A percentile compares a stretch with the other conserved stretches of the same genome.
Conservation (phyloP, 495 filamentous ascomycete species). For the Trichodelitschia bisporula region DNA sequence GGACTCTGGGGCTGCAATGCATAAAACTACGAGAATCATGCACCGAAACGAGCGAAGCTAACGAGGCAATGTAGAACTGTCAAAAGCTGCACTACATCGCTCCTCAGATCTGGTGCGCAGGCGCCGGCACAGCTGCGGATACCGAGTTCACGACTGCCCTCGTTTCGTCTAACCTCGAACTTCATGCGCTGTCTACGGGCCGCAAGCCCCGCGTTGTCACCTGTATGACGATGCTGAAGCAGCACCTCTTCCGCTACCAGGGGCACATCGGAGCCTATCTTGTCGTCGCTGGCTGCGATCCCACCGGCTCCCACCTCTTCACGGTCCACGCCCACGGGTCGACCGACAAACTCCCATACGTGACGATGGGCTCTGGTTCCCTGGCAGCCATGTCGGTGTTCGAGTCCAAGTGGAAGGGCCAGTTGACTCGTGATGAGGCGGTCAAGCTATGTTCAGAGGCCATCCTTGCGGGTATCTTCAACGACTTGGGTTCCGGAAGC, state of each 20-base stretch:
- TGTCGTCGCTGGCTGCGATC: constrained; percentile 91
- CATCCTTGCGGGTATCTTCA: constrained; percentile 95
- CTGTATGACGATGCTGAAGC: constrained; percentile 99
- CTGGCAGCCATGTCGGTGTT: constrained; percentile 96
- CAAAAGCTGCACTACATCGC: constrained; percentile 99
- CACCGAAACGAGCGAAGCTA: too few relatives aligned
- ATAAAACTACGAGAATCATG: too few relatives aligned
- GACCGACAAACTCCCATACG: constrained; percentile 97
- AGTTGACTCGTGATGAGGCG: constrained; percentile 56
- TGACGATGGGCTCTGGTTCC: constrained; percentile 94
- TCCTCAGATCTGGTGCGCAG: constrained; percentile 98
- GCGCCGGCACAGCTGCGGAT: constrained; percentile 92
- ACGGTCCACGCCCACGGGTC: constrained; percentile 97
- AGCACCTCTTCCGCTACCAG: constrained; percentile 96
- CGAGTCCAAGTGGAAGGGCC: constrained; percentile 79
- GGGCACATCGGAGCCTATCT: constrained; percentile 96
- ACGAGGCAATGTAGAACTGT: too few relatives aligned
- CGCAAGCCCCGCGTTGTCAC: constrained; percentile 94
- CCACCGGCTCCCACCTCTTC: constrained; percentile 86
- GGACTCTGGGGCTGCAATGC: too few relatives aligned
- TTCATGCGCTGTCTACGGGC: constrained; percentile 84
- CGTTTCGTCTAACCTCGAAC: constrained; percentile 94
- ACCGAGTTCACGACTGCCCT: constrained; percentile 98
- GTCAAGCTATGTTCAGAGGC: constrained; percentile 64
- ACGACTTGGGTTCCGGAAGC: constrained; percentile 88